These are phyloP conservation scores for Phlyctochytrium arcticum DNA, from an alignment of 192 early-diverging fungal genomes.

Conservation along the genomic window DNA sequence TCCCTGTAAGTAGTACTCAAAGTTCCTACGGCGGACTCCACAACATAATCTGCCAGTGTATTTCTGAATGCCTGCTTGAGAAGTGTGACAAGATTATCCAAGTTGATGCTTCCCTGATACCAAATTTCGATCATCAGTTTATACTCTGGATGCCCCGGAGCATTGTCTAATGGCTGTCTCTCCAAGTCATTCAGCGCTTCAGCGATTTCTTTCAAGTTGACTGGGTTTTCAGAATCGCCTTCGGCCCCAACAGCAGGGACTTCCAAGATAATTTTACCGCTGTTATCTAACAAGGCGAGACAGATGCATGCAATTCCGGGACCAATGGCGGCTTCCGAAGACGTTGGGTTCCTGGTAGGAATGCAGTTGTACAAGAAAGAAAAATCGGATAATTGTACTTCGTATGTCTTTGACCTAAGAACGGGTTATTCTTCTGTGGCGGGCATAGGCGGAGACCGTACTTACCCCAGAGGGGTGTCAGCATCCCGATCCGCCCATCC, in stretches of 20 bases:
- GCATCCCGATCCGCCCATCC: constrained; percentile 11
- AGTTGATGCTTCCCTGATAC: constrained; percentile 35
- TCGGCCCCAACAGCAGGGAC: constrained; percentile 6
- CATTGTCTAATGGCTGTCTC: no score
- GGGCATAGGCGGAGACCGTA: neutral
- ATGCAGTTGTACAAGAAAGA: constrained; percentile 49
- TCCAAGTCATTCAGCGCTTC: neutral
- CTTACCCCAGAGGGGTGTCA: neutral
- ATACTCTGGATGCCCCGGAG: constrained; percentile 9
- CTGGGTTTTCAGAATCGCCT: neutral
- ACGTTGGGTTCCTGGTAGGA: constrained; percentile 19
- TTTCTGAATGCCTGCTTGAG: constrained; percentile 24
- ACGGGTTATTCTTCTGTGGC: neutral
- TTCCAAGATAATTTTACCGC: constrained; percentile 30
- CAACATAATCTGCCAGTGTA: constrained; percentile 34
- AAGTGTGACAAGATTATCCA: constrained; percentile 21
- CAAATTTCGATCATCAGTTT: constrained; percentile 41
- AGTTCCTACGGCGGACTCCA: constrained; percentile 27
- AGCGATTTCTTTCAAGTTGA: neutral
- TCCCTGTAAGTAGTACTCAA: neutral
- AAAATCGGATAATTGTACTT: constrained; percentile 38
- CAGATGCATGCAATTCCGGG: constrained; percentile 37
- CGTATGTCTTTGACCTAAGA: constrained; percentile 20
- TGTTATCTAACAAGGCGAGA: constrained; percentile 28
- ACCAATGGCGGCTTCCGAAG: constrained; percentile 36